Evolutionary conservation across 2,329 filamentous ascomycete species (phyloP).

Genomic region (Karstenula rhodostoma): DNA sequence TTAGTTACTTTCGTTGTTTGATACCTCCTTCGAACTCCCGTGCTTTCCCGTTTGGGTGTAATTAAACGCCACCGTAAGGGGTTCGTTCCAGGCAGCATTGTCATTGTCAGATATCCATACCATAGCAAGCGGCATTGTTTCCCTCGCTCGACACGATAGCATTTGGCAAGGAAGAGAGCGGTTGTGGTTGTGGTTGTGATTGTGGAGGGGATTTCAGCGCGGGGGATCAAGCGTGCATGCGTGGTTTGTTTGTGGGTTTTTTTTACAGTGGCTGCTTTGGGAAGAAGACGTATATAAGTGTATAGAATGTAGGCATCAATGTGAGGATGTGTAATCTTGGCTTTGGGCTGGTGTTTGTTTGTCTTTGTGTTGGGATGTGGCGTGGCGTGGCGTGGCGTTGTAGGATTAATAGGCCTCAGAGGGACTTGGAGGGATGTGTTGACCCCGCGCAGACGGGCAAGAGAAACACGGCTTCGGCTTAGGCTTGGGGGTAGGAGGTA

Average conservation of each 20-base stretch:
- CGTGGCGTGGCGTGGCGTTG: too few relatives aligned
- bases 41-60: too few relatives aligned
- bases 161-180: background rate
- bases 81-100: constrained; percentile 25
- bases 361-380: too few relatives aligned
- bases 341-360: background rate
- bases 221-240: too few relatives aligned
- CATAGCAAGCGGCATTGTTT: constrained; percentile 20
- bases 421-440: too few relatives aligned
- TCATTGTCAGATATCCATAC: constrained; percentile 33
- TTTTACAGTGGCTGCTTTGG: background rate
- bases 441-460: too few relatives aligned
- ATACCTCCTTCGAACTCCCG: constrained; percentile 36
- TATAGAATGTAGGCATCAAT: constrained; percentile 1
- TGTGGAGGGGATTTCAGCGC: too few relatives aligned
- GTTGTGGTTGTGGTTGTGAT: too few relatives aligned
- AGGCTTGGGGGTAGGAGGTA: too few relatives aligned
- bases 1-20: constrained; percentile 24
- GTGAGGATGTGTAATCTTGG: background rate
- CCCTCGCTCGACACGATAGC: background rate
- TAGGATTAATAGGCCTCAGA: too few relatives aligned
- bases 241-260: too few relatives aligned
- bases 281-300: background rate
- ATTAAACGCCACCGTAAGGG: constrained; percentile 9
- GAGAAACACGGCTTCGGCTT: too few relatives aligned